Evolutionary conservation across 352 stramenopile species (phyloP).

Genomic region (Blastocystis sp.): DNA sequence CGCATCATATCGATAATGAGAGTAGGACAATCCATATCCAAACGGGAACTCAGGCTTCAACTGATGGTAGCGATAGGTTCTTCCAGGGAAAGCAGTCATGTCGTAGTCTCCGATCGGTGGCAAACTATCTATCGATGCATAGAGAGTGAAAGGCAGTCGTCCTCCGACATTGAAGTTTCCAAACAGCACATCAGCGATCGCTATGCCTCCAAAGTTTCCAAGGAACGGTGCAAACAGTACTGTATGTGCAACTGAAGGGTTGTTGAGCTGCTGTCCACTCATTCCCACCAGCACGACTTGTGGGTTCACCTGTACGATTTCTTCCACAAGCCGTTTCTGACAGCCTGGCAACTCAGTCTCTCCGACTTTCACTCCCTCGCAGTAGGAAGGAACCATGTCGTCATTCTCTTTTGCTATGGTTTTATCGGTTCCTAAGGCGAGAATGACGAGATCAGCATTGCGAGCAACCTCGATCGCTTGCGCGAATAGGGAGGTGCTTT

Average conservation of each 20-base stretch:
- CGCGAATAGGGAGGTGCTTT: not conserved
- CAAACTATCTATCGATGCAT: not conserved
- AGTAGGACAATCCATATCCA: not conserved
- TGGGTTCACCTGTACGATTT: not conserved
- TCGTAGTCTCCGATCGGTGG: not conserved
- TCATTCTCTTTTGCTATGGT: not conserved
- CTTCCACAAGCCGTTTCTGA: not conserved
- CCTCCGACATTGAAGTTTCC: not conserved
- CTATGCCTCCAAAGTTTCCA: not conserved
- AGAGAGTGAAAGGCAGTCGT: not conserved
- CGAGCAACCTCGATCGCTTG: not conserved
- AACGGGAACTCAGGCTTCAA: not conserved
- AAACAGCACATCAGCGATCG: constrained; percentile 7
- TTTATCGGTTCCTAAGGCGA: not conserved
- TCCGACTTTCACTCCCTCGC: not conserved
- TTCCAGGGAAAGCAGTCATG: not conserved
- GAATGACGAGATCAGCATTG: not conserved
- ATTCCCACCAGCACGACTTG: not conserved
- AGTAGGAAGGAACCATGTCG: not conserved
- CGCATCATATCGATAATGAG: not conserved
- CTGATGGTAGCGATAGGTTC: not conserved
- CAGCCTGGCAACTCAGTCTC: not conserved
- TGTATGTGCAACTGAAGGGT: not conserved
- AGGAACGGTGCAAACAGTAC: not conserved
- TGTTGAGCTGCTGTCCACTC: not conserved